Conservation (phyloP, 176 grass and related monocot species). For the Phoenix roebelenii region DNA sequence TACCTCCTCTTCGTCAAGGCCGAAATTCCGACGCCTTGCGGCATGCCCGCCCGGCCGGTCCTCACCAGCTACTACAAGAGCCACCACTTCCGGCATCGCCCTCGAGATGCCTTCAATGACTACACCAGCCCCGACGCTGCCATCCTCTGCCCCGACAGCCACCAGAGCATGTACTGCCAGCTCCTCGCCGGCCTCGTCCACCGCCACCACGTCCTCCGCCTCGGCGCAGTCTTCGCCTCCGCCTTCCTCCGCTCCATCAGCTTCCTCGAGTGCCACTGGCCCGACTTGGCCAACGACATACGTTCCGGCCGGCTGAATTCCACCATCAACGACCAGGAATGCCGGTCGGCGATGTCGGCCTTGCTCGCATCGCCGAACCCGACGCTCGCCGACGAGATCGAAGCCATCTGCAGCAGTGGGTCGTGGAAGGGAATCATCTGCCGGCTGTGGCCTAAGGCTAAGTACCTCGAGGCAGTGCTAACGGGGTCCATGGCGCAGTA, state of each 20-base stretch:
- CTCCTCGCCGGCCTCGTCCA: conserved; percentile 58
- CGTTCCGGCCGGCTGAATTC: conserved; percentile 41
- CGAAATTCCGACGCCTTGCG: conserved; percentile 47
- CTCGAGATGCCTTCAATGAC: conserved; percentile 42
- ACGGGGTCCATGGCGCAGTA: conserved; percentile 72
- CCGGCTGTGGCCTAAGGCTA: conserved; percentile 50
- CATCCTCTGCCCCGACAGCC: conserved; percentile 58
- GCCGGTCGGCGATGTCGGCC: conserved; percentile 25
- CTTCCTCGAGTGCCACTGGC: conserved; percentile 54
- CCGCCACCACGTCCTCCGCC: conserved; percentile 42
- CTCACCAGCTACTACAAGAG: conserved; percentile 83
- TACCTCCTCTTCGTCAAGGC: conserved; percentile 74
- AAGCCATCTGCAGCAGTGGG: conserved; percentile 34
- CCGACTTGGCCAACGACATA: conserved; percentile 56
- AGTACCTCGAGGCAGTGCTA: conserved; percentile 70
- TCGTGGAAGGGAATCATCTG: conserved; percentile 57
- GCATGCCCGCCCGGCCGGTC: conserved; percentile 50
- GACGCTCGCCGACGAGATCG: conserved; percentile 43
- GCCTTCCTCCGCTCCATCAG: conserved; percentile 63
- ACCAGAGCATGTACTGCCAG: conserved; percentile 82
- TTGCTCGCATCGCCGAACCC: conserved; percentile 38
- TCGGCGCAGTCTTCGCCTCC: conserved; percentile 63
- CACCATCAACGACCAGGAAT: conserved; percentile 28
- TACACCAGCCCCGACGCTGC: conserved; percentile 61
- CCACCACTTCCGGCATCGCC: conserved; percentile 45